Base-by-base conservation (phyloP, 306 rosid genomes). In the Morella rubra region DNA sequence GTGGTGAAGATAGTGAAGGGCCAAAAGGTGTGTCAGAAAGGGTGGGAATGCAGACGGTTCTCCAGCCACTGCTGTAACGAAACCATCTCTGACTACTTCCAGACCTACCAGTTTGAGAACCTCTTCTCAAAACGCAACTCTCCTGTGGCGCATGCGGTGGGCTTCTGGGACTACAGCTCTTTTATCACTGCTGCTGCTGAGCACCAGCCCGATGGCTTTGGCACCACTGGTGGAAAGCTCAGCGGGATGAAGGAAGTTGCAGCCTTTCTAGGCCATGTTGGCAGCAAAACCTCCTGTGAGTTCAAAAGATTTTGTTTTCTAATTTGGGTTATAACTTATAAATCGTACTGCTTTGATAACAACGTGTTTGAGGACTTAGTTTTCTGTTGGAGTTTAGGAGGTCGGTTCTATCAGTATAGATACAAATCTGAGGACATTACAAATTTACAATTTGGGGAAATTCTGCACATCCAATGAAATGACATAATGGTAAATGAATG, bases 231-330 rank as follows among this genome's bases (percentile, higher is more conserved):
- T 0, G 90, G 90, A 16, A 91, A 91, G 83, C 72, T 73, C 7
- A 68, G 3, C 72, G 93, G 87, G 89, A 91, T 95, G 99, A 89
- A 72, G 86, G 99, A 95, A 81, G 37, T 95, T 53, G 97, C 97
- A 0, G 99, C 99, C 0, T 95, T 95, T 77, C 86, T 95, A 0
- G 97, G 91, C 32, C 99, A 95, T 24, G 98, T 95, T 22, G 99
- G 97, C 78, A 66, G 88, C 89, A 86, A 89, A 83, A 95, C 99
- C 19, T 72, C 99, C 69, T 95, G 99, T 95, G 84, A 89, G 93
- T 79, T 75, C 69, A 27, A 32, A 27, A 27, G 8, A 2, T 5
- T 64, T 4, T 41, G 24, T 41, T 41, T 64, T 64, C 12, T 20
- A 56, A 3, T 56, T 20, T 69, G 47, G 18, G 1, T 46, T 46